Conservation (phyloP, 2,329 filamentous ascomycete genomes). For the Aciculosporium take region DNA sequence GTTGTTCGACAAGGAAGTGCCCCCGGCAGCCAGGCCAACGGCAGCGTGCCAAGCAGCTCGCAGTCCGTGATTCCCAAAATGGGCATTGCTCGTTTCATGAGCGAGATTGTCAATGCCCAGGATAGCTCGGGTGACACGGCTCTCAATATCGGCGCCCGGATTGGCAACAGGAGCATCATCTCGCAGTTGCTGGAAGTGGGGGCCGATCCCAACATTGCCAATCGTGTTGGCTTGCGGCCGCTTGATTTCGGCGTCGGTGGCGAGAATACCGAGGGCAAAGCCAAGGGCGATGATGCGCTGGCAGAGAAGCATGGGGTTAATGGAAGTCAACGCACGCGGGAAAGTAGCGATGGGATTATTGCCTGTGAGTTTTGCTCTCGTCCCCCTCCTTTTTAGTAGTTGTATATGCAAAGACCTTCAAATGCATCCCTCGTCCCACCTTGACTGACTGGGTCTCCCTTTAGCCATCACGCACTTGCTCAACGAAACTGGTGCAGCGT, state of each 20-base stretch:
- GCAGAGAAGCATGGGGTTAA: slow-evolving; percentile 30
- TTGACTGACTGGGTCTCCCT: neutral
- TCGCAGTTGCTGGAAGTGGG: slow-evolving; percentile 93
- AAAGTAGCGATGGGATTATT: slow-evolving; percentile 69
- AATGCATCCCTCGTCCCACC: no score
- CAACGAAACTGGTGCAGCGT: slow-evolving; percentile 61
- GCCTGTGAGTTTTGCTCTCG: slow-evolving; percentile 46
- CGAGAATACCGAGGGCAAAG: slow-evolving; percentile 35
- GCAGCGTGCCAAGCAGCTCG: slow-evolving; percentile 23
- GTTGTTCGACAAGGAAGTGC: slow-evolving; percentile 72
- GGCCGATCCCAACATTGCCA: slow-evolving; percentile 82
- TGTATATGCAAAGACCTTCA: neutral
- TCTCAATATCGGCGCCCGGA: slow-evolving; percentile 81
- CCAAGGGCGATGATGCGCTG: slow-evolving; percentile 28
- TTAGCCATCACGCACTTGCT: slow-evolving; percentile 71
- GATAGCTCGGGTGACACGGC: slow-evolving; percentile 93
- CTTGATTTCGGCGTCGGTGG: slow-evolving; percentile 88
- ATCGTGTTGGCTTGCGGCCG: slow-evolving; percentile 75
- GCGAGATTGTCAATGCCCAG: slow-evolving; percentile 89
- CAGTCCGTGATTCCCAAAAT: slow-evolving; percentile 47
- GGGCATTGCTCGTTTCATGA: slow-evolving; percentile 84
- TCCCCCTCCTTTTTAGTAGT: neutral
- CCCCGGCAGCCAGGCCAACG: slow-evolving; percentile 36
- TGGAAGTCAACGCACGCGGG: slow-evolving; percentile 42
- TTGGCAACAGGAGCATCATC: slow-evolving; percentile 87